Base-by-base conservation (phyloP, 495 filamentous ascomycete genomes). In the Penicillium cinerascens region DNA sequence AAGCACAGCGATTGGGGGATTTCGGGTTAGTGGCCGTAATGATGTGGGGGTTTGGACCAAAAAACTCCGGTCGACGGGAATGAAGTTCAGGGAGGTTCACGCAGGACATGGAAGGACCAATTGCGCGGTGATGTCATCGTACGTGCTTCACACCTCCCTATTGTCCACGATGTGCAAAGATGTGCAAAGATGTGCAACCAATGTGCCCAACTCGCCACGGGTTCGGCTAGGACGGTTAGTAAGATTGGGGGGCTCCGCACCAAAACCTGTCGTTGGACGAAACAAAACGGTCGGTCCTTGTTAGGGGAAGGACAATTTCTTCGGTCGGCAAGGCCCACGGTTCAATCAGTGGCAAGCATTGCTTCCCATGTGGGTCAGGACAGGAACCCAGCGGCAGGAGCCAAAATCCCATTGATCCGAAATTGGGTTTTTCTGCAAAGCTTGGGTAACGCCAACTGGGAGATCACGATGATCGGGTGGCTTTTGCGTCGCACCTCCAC, bases 341-440 rank as follows among this genome's bases (percentile, higher is more conserved):
- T 18, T 54, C 51, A 48, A 54, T 54, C 44, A 48, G 29, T 43
- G 21, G 39, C 37, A 26, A 18, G 25, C 56, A 59, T 65, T 38
- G 54, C 11, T 17, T 9, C 15, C 2, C 20, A 37, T n/a, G 55
- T 58, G 55, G 55, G 47, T 54, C 59, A 62, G 52, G 52, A 47
- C 52, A 62, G 55, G 52, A 50, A 55, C 59, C 53, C 50, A 35
- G 37, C 26, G 25, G 21, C 21, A 10, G 22, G 21, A 11, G 21
- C 26, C 29, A 40, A 33, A 17, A 44, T 33, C 11, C 40, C 6
- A 55, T 55, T 55, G 52, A 39, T 17, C 35, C 40, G 45, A 29
- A 6, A 20, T 29, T 8, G 13, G 8, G 23, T 49, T 40, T 40
- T 25, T n/a, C 9, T 27, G 29, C 40, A 40, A 36, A 55, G 52